These are phyloP conservation scores for Pseudomassariella vexata DNA, from an alignment of 2,329 filamentous ascomycete genomes.

Conservation along the genomic window DNA sequence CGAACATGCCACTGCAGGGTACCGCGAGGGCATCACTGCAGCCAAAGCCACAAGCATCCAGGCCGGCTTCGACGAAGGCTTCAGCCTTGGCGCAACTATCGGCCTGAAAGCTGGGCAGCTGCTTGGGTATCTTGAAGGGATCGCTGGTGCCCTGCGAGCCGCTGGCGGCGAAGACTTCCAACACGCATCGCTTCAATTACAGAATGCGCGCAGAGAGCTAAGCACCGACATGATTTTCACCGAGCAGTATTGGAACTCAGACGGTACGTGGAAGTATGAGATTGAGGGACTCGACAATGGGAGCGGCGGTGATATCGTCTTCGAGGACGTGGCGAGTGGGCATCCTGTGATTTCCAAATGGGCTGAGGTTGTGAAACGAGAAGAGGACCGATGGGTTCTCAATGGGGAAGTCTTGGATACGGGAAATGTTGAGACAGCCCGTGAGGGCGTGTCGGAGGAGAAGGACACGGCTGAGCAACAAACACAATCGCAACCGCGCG, in stretches of 20 bases:
- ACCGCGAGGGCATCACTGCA: conserved; percentile 76
- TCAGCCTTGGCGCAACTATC: conserved; percentile 73
- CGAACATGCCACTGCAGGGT: conserved; percentile 78
- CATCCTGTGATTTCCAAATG: conserved; percentile 66
- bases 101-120: conserved; percentile 70
- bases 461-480: conserved; percentile 10
- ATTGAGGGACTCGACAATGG: conserved; percentile 32
- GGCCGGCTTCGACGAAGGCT: conserved; percentile 87
- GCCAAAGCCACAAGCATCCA: conserved; percentile 77
- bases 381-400: conserved; percentile 31
- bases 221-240: conserved; percentile 58
- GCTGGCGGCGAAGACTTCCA: conserved; percentile 14
- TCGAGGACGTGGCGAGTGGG: conserved; percentile 56
- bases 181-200: conserved; percentile 29
- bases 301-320: conserved; percentile 27
- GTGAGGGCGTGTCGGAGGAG: neutral
- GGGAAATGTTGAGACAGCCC: neutral
- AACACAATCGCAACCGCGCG: no score
- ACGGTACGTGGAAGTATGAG: conserved; percentile 66
- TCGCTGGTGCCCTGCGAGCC: conserved; percentile 45
- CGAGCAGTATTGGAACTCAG: conserved; percentile 58
- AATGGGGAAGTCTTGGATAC: conserved; percentile 8
- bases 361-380: conserved; percentile 37
- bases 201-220: conserved; percentile 53
- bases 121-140: conserved; percentile 70